Percentiles rank a stretch among this genome's conserved stretches.
phyloP scores from a whole-genome alignment of 345 rosid species.

The Iberis pinnata region DNA sequence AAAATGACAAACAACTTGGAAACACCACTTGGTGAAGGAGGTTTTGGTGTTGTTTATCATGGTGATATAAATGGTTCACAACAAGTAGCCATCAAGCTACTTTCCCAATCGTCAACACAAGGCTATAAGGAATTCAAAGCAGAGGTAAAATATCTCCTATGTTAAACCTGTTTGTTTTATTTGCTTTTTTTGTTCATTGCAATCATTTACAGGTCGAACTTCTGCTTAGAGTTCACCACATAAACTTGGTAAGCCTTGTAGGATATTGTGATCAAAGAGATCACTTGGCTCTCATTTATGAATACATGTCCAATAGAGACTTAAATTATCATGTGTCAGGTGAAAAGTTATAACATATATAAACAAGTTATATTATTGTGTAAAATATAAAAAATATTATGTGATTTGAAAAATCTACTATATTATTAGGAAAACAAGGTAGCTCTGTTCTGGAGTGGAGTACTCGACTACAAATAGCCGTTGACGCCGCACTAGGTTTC shows the following conservation, averaged over 20 bases:
- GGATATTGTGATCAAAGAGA: constrained; percentile 34
- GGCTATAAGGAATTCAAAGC: constrained; percentile 26
- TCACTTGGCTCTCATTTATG: constrained; percentile 34
- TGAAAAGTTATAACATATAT: too few relatives aligned
- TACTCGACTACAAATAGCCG: constrained; percentile 33
- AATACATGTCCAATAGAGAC: constrained; percentile 38
- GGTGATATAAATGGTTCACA: constrained; percentile 30
- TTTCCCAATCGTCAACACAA: constrained; percentile 20
- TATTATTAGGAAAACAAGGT: constrained; percentile 13
- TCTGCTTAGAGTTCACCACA: constrained; percentile 36
- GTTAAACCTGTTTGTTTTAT: not conserved
- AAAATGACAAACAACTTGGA: constrained; percentile 40
- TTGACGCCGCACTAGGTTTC: constrained; percentile 45
- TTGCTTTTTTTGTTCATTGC: not conserved
- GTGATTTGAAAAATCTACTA: too few relatives aligned
- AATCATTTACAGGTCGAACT: constrained; percentile 39
- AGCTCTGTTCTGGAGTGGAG: constrained; percentile 28
- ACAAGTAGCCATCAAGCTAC: constrained; percentile 26
- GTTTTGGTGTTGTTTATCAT: constrained; percentile 48
- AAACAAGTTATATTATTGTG: too few relatives aligned
- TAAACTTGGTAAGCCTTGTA: constrained; percentile 32
- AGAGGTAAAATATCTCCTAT: too few relatives aligned
- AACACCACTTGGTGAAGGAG: constrained; percentile 45
- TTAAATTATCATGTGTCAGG: constrained; percentile 27
- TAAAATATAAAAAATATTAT: too few relatives aligned